Conservation (phyloP, 371 early-diverging fungal species). For the Syncephalastrum contaminatum region DNA sequence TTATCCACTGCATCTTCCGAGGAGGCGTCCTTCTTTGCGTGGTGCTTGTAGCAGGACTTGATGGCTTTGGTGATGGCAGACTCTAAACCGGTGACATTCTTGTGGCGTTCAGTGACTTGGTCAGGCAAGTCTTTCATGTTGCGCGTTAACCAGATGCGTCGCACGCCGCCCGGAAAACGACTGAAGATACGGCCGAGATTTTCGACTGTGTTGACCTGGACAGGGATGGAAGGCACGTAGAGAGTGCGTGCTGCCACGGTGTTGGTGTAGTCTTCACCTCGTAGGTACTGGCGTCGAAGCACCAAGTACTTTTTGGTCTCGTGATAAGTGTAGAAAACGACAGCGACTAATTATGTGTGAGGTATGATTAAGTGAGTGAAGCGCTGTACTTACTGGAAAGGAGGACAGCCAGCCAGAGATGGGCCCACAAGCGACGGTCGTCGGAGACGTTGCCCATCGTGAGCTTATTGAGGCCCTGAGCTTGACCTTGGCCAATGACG, state of each 20-base stretch:
- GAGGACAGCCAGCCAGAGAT: slow-evolving; percentile 59
- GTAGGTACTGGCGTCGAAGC: slow-evolving; percentile 65
- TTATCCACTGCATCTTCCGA: neutral
- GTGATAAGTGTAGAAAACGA: slow-evolving; percentile 57
- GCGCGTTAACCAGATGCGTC: slow-evolving; percentile 67
- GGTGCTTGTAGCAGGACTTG: slow-evolving; percentile 44
- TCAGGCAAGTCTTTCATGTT: slow-evolving; percentile 53
- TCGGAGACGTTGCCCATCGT: slow-evolving; percentile 68
- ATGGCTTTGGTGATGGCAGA: slow-evolving; percentile 48
- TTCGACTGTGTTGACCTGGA: slow-evolving; percentile 44
- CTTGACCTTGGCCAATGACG: slow-evolving; percentile 40
- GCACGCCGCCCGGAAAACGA: slow-evolving; percentile 75
- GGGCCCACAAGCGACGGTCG: slow-evolving; percentile 63
- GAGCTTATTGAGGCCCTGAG: slow-evolving; percentile 44
- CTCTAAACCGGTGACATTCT: slow-evolving; percentile 53
- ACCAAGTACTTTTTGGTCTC: slow-evolving; percentile 66
- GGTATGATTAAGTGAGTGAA: neutral
- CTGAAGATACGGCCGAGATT: slow-evolving; percentile 54
- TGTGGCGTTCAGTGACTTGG: slow-evolving; percentile 55
- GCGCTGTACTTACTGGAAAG: slow-evolving; percentile 47
- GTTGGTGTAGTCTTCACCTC: slow-evolving; percentile 56
- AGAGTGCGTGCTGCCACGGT: slow-evolving; percentile 67
- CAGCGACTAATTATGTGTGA: slow-evolving; percentile 19
- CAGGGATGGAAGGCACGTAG: slow-evolving; percentile 62
- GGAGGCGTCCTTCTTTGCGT: slow-evolving; percentile 22